Percentiles rank a stretch among this genome's conserved stretches.
Evolutionary conservation across 768 basidiomycete species (phyloP).

Genomic region (Lentinula guzmanii): DNA sequence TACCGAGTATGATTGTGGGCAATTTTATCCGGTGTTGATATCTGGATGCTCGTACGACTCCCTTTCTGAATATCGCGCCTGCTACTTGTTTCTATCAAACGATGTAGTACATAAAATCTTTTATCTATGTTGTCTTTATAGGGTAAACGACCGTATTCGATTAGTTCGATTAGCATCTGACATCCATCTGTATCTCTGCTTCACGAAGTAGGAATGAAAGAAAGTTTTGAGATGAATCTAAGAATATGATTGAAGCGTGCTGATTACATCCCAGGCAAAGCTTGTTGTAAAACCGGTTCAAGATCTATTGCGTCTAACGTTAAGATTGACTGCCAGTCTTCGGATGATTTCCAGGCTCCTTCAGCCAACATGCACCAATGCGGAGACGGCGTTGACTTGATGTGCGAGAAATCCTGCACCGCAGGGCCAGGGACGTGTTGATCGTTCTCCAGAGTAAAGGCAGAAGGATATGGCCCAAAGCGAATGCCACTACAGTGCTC

Average conservation of each 20-base stretch:
- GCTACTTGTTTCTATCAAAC: neutral
- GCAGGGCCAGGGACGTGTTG: slow-evolving; percentile 33
- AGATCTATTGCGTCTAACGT: neutral
- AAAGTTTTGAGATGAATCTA: no score
- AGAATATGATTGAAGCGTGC: no score
- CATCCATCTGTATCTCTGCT: no score
- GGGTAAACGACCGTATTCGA: no score
- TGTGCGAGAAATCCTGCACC: slow-evolving; percentile 85
- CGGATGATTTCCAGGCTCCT: slow-evolving; percentile 8
- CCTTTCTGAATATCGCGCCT: neutral
- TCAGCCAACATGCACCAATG: slow-evolving; percentile 51
- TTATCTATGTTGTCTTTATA: neutral
- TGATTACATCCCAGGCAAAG: neutral
- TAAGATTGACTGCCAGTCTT: slow-evolving; percentile 23
- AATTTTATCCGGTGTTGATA: slow-evolving; percentile 75
- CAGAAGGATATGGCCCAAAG: slow-evolving; percentile 58
- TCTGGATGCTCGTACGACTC: neutral
- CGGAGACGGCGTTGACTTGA: slow-evolving; percentile 68
- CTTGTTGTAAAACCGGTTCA: neutral
- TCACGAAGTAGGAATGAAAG: no score
- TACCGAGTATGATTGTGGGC: slow-evolving; percentile 87
- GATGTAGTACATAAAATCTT: neutral
- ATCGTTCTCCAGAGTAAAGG: slow-evolving; percentile 13
- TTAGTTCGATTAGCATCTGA: no score
- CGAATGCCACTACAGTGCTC: slow-evolving; percentile 62